Conservation (phyloP, 2,329 filamentous ascomycete species). For the Fusarium incarnatum region DNA sequence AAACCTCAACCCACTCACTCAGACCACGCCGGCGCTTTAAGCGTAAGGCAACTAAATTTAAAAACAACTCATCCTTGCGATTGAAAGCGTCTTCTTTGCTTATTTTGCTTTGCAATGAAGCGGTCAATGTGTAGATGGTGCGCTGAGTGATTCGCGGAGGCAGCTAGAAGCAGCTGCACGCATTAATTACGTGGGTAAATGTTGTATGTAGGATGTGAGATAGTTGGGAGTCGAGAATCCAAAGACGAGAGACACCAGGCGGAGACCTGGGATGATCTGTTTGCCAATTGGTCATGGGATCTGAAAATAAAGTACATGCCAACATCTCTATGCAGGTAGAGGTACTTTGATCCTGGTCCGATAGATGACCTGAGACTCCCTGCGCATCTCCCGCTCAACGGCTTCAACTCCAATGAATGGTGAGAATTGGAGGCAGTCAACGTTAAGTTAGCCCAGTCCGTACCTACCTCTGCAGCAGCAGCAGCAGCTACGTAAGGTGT, state of each 20-base stretch:
- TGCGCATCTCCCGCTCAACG: slow-evolving; percentile 37
- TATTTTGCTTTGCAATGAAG: slow-evolving; percentile 24
- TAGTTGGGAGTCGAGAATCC: slow-evolving; percentile 27
- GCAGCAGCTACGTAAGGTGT: slow-evolving; percentile 25
- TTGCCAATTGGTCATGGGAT: slow-evolving; percentile 38
- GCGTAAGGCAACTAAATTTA: slow-evolving; percentile 6
- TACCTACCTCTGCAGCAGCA: slow-evolving; percentile 13
- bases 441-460: slow-evolving; percentile 8
- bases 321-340: slow-evolving; percentile 24
- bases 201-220: slow-evolving; percentile 1
- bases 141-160: neutral
- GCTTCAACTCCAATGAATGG: slow-evolving; percentile 29
- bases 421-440: neutral
- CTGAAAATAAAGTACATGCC: slow-evolving; percentile 19
- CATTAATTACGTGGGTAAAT: slow-evolving; percentile 41
- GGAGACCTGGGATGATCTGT: slow-evolving; percentile 28
- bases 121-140: slow-evolving; percentile 28
- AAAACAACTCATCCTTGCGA: neutral
- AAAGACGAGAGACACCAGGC: neutral
- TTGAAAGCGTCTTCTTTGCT: slow-evolving; percentile 8
- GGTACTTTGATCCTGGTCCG: slow-evolving; percentile 33
- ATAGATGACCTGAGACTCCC: slow-evolving; percentile 22
- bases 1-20: slow-evolving; percentile 22
- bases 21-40: slow-evolving; percentile 20
- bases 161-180: slow-evolving; percentile 24